phyloP scores from a whole-genome alignment of 768 basidiomycete species.

The Suillus plorans region DNA sequence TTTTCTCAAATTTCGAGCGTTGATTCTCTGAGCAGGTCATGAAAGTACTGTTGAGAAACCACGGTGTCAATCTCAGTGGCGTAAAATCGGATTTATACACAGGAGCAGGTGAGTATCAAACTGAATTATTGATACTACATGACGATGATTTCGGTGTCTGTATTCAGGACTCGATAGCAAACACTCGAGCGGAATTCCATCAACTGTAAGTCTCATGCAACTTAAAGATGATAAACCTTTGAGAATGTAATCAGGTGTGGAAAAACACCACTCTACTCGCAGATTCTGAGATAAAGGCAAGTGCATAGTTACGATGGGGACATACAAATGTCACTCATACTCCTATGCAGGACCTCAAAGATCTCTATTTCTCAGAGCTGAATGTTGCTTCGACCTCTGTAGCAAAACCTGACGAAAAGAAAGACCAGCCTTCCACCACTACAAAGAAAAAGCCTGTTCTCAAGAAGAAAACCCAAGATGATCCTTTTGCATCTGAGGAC shows the following conservation, averaged over 20 bases:
- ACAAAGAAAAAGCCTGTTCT: slow-evolving; percentile 42
- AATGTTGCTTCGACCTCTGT: slow-evolving; percentile 24
- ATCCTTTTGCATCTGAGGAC: slow-evolving; percentile 62
- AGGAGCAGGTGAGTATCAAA: slow-evolving; percentile 41
- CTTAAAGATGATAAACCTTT: neutral
- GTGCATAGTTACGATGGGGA: neutral
- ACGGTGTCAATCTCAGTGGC: slow-evolving; percentile 63
- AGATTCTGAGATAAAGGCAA: slow-evolving; percentile 63
- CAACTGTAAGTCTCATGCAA: slow-evolving; percentile 50
- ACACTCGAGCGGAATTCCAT: slow-evolving; percentile 68
- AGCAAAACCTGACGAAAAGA: slow-evolving; percentile 20
- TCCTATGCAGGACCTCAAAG: slow-evolving; percentile 53
- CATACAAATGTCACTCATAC: neutral
- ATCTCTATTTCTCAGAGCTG: slow-evolving; percentile 56
- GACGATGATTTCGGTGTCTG: neutral
- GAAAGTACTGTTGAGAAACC: slow-evolving; percentile 62
- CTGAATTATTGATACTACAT: neutral
- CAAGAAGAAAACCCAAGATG: slow-evolving; percentile 47
- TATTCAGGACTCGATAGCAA: slow-evolving; percentile 70
- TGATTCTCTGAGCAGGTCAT: slow-evolving; percentile 46
- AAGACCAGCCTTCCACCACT: slow-evolving; percentile 17
- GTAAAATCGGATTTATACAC: slow-evolving; percentile 78
- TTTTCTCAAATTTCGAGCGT: neutral
- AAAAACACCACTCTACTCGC: slow-evolving; percentile 59
- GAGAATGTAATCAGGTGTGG: slow-evolving; percentile 52